Evolutionary conservation across 2,329 filamentous ascomycete genomes (phyloP).

Genomic region (Colletotrichum brevisporum): DNA sequence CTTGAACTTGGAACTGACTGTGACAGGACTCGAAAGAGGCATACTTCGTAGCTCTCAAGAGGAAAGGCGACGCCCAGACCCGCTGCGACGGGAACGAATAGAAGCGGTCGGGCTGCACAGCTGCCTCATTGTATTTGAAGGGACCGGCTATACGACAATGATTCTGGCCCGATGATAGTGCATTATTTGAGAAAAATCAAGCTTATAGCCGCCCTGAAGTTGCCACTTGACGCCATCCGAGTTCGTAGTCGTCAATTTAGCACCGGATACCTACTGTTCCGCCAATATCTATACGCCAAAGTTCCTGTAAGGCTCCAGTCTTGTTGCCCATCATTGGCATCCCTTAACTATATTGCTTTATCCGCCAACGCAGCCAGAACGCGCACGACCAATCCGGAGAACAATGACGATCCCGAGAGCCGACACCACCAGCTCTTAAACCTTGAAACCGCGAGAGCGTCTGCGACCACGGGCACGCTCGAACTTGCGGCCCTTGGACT

Average conservation of each 20-base stretch:
- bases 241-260: slow-evolving; percentile 39
- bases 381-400: slow-evolving; percentile 29
- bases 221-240: slow-evolving; percentile 36
- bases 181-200: slow-evolving; percentile 19
- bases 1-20: background rate
- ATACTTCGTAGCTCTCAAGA: slow-evolving; percentile 85
- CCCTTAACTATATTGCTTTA: slow-evolving; percentile 23
- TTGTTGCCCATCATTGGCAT: slow-evolving; percentile 24
- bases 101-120: too few relatives aligned
- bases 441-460: slow-evolving; percentile 99
- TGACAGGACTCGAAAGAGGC: slow-evolving; percentile 84
- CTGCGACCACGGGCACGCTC: slow-evolving; percentile 99
- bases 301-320: slow-evolving; percentile 49
- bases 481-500: slow-evolving; percentile 99
- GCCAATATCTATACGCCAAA: slow-evolving; percentile 60
- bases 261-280: slow-evolving; percentile 63
- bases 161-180: too few relatives aligned
- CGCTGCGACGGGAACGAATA: background rate
- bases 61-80: slow-evolving; percentile 64
- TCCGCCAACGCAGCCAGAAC: slow-evolving; percentile 27
- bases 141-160: too few relatives aligned
- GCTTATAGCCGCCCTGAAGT: slow-evolving; percentile 20
- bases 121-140: too few relatives aligned
- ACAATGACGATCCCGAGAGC: slow-evolving; percentile 16
- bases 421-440: slow-evolving; percentile 72